phyloP scores from a whole-genome alignment of 495 filamentous ascomycete species.

The Penicillium soppii region DNA sequence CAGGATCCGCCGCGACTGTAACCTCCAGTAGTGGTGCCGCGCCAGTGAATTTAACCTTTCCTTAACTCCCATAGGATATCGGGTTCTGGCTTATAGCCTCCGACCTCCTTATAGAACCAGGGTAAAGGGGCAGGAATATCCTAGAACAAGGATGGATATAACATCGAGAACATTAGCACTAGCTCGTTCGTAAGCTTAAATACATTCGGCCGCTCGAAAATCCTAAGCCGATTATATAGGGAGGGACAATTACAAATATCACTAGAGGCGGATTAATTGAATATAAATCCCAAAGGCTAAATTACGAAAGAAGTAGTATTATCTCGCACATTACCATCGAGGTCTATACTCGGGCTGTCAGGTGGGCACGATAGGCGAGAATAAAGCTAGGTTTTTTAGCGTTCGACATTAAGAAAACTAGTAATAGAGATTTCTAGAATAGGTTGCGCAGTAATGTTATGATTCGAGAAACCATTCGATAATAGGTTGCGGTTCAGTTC shows the following conservation, averaged over 20 bases:
- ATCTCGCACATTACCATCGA: slow-evolving; percentile 9
- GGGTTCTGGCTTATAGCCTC: not conserved
- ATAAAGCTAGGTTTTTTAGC: slow-evolving; percentile 20
- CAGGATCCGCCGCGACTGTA: slow-evolving; percentile 9
- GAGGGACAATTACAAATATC: slow-evolving; percentile 18
- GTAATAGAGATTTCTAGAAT: not conserved
- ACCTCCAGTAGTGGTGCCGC: slow-evolving; percentile 43
- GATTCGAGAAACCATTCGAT: not conserved
- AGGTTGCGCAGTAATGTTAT: not conserved
- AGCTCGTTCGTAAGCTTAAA: slow-evolving; percentile 16
- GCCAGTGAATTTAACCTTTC: slow-evolving; percentile 39
- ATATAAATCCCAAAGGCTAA: slow-evolving; percentile 14
- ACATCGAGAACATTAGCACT: slow-evolving; percentile 17
- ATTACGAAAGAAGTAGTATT: slow-evolving; percentile 7
- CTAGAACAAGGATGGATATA: slow-evolving; percentile 12
- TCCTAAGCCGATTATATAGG: slow-evolving; percentile 14
- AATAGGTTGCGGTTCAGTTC: not conserved
- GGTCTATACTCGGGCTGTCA: slow-evolving; percentile 4
- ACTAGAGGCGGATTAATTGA: slow-evolving; percentile 12
- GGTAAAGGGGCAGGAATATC: slow-evolving; percentile 17
- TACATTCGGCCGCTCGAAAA: slow-evolving; percentile 11
- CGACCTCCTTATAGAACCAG: slow-evolving; percentile 6
- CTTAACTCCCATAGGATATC: slow-evolving; percentile 12
- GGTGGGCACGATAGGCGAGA: slow-evolving; percentile 16
- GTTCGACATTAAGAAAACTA: slow-evolving; percentile 10